These are phyloP conservation scores for Trametes cubensis DNA, from an alignment of 768 basidiomycete species.

Conservation along the genomic window DNA sequence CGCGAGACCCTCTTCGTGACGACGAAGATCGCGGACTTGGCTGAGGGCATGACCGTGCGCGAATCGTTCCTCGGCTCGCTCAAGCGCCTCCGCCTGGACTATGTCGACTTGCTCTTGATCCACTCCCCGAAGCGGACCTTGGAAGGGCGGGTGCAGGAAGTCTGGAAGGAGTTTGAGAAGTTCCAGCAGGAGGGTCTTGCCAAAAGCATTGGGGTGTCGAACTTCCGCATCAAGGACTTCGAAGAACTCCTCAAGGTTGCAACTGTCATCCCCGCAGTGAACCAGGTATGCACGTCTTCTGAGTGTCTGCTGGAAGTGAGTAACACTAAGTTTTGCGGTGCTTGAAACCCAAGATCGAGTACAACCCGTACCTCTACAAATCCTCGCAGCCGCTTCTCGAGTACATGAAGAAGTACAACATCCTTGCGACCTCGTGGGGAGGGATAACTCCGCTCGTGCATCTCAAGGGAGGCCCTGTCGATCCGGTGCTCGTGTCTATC, in stretches of 20 bases:
- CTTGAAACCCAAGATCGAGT: slow-evolving; percentile 39
- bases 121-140: slow-evolving; percentile 35
- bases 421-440: slow-evolving; percentile 44
- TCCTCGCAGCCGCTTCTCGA: slow-evolving; percentile 42
- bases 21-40: slow-evolving; percentile 37
- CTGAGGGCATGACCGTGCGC: slow-evolving; percentile 34
- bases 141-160: slow-evolving; percentile 29
- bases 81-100: slow-evolving; percentile 38
- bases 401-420: slow-evolving; percentile 40
- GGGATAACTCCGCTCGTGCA: slow-evolving; percentile 44
- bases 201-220: slow-evolving; percentile 49
- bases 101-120: slow-evolving; percentile 44
- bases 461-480: slow-evolving; percentile 42
- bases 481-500: slow-evolving; percentile 40
- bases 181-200: slow-evolving; percentile 40
- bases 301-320: background rate
- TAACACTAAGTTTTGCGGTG: background rate
- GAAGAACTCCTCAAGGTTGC: slow-evolving; percentile 45
- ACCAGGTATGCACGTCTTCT: slow-evolving; percentile 41
- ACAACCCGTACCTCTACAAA: slow-evolving; percentile 55
- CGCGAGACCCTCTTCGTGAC: slow-evolving; percentile 44
- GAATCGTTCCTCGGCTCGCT: slow-evolving; percentile 40
- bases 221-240: slow-evolving; percentile 46
- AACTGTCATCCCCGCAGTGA: slow-evolving; percentile 48
- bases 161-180: slow-evolving; percentile 44